phyloP scores from a whole-genome alignment of 192 early-diverging fungal species.

The Chytriomyces sp. region DNA sequence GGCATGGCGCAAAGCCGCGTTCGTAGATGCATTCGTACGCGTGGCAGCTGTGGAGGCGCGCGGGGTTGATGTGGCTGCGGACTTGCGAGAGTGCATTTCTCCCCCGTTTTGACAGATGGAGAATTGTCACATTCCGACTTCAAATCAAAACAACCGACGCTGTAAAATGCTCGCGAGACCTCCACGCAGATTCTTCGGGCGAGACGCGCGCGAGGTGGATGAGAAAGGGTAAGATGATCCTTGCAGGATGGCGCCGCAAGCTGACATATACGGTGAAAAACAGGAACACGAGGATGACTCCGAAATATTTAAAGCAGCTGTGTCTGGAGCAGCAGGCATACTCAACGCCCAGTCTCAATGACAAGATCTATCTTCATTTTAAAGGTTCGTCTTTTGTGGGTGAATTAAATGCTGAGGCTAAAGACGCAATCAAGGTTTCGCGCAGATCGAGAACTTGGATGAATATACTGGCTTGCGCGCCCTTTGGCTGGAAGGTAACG shows the following conservation, averaged over 20 bases:
- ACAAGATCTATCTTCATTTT: conserved; percentile 64
- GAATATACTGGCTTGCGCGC: conserved; percentile 54
- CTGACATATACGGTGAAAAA: background rate
- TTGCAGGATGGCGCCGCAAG: background rate
- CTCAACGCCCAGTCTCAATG: conserved; percentile 60
- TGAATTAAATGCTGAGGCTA: background rate
- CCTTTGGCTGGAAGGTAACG: conserved; percentile 67
- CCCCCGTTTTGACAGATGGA: no score
- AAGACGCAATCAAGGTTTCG: conserved; percentile 45
- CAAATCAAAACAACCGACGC: no score
- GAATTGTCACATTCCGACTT: no score
- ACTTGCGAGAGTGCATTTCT: no score
- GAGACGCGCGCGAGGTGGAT: conserved; percentile 39
- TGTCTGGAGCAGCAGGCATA: conserved; percentile 64
- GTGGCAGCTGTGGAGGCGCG: no score
- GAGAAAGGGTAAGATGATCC: conserved; percentile 42
- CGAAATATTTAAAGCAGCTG: conserved; percentile 56
- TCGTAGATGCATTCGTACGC: no score
- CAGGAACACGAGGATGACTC: conserved; percentile 63
- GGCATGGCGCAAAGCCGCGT: no score
- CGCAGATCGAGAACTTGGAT: conserved; percentile 61
- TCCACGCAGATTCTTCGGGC: conserved; percentile 22
- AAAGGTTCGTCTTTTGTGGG: conserved; percentile 46
- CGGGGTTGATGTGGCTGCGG: no score
- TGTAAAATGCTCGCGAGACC: conserved; percentile 13